Base-by-base conservation (phyloP, 208 protist species). In the Acanthamoeba healyi region DNA sequence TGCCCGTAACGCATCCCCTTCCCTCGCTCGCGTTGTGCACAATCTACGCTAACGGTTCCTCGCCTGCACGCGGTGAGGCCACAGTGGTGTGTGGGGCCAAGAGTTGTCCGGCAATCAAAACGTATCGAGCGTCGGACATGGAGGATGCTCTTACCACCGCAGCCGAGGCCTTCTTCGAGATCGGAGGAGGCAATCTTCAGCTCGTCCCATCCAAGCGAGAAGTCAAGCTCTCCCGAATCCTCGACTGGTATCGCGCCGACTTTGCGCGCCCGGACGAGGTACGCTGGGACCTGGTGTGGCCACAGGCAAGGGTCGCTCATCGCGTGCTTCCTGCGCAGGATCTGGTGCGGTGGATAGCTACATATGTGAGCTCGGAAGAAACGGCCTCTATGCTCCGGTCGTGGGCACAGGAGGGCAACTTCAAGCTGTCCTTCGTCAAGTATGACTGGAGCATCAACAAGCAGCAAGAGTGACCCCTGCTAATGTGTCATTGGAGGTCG, bases 171-270 rank as follows among this genome's bases (percentile, higher is more conserved):
- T 82, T 82, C 38, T 82, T 82, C 36, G 72, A 44, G 38, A 36
- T 9, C 32, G 72, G 24, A 22, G 40, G 42, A 51, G 49, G 49
- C 3, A 56, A 56, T 17, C 42, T 82, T 22, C 36, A 51, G 26
- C 5, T 82, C 36, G 19, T 51, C 42, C 26, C 17, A 2, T 1
- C 40, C 72, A 82, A 49, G 36, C 72, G 72, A 44, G 36, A 82
- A 26, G 72, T 82, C 22, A 82, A 82, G 72, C 72, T 82, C 72
- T 82, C 72, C 26, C 72, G 72, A 22, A 82, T 82, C 72, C 42
- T 82, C 40, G 19, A 82, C 10, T 82, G 72, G 72, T 82, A 82
- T 49, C 72, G 72, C 5, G 10, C 7, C 42, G 72, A 82, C 38
- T 82, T 82, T 49, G 72, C 40, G 12, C 72, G 72, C 40, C 19